Base-by-base conservation (phyloP, 345 rosid species). In the Schrenkiella parvula region DNA sequence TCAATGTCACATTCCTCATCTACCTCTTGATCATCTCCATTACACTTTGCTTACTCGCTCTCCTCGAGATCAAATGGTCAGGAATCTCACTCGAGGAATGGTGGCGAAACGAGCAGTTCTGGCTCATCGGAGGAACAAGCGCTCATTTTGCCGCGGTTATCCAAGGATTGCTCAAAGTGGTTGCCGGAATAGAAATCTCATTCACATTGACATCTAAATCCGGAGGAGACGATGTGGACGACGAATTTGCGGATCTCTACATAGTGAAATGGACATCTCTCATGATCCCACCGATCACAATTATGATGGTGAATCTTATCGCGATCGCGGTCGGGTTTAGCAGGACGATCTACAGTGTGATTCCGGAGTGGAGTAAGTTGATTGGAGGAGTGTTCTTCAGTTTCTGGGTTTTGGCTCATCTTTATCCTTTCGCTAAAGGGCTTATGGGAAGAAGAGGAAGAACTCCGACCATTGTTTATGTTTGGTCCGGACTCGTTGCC, bases 41-140 rank as follows among this genome's bases (percentile, higher is more conserved):
- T 29, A 91, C 95, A 3, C 83, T 93, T 15, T 85, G 90, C 59
- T 39, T 87, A 56, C 91, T 93, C 4, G 98, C 98, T 11, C 46
- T 93, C 52, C 97, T 93, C 4, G 98, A 93, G 85, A 86, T 93
- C 62, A 91, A 88, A 82, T 93, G 98, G 98, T 93, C 98, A 6
- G 98, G 98, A n/a, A 93, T 93, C 52, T 87, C 80, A 14, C 80
- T 93, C 1, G 98, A 93, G 63, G 98, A 93, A 64, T 91, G 97
- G 97, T 91, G 98, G 98, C 79, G 98, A 69, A 93, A 91, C 52
- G 98, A 93, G 65, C 98, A 93, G 79, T 93, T 93, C 63, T 93
- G 98, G 98, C 78, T 93, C 66, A 93, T 93, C 14, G 97, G 98
- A 17, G 98, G 98, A 4, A 93, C 98, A 18, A 93, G 98, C 55